Conservation (phyloP, 1,139 yeast genomes). For the Scheffersomyces quercinus region DNA sequence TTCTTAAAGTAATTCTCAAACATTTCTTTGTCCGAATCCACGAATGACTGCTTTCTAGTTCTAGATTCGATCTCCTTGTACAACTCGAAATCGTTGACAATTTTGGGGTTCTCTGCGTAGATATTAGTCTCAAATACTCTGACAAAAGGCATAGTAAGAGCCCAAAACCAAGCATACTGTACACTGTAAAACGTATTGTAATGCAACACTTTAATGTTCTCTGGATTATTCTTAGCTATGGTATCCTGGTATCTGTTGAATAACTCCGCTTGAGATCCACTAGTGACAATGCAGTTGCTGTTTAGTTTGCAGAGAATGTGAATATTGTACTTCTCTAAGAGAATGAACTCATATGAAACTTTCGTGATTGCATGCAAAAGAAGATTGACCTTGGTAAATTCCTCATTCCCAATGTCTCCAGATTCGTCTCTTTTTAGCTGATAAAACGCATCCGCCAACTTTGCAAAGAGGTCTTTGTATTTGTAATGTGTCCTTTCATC, state of each 20-base stretch:
- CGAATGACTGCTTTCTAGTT: conserved; percentile 20
- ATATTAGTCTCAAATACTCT: conserved; percentile 36
- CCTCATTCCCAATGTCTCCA: conserved; percentile 22
- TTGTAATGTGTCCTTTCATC: conserved; percentile 29
- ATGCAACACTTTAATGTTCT: conserved; percentile 29
- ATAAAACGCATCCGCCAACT: conserved; percentile 28
- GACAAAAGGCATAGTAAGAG: conserved; percentile 39
- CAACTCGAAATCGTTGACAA: conserved; percentile 15
- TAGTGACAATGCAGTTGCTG: conserved; percentile 34
- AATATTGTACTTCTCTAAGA: conserved; percentile 43
- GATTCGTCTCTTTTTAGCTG: conserved; percentile 30
- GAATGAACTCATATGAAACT: conserved; percentile 41
- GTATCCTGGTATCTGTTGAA: conserved; percentile 22
- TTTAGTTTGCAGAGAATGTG: conserved; percentile 39
- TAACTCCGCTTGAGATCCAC: conserved; percentile 21
- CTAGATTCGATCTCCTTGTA: conserved; percentile 11
- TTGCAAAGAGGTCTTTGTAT: conserved; percentile 27
- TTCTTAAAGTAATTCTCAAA: conserved; percentile 25
- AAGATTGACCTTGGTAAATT: conserved; percentile 13
- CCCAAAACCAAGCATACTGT: conserved; percentile 42
- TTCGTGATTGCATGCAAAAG: conserved; percentile 36
- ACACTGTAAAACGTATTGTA: conserved; percentile 37
- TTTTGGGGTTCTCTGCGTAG: conserved; percentile 26
- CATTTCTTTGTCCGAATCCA: conserved; percentile 26
- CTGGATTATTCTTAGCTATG: conserved; percentile 10